Evolutionary conservation across 2,329 filamentous ascomycete species (phyloP), one percentile per base, ranked within the genome.

Genomic region (Aspergillus chevalieri): DNA sequence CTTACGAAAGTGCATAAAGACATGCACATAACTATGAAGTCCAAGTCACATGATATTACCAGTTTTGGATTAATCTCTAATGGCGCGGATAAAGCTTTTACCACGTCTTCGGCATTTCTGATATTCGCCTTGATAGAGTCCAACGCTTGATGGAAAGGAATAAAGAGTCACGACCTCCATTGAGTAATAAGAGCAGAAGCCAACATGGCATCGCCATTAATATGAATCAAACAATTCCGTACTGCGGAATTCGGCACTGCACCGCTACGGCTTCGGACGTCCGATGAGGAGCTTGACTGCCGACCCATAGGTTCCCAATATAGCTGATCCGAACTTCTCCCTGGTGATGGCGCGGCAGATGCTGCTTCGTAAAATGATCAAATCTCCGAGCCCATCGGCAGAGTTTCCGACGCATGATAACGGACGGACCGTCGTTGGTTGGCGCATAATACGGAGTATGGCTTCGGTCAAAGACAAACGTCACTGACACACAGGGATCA

Each of bases 241-340:
- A 44, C 21, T 41, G 24, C 55, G 50, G 42, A 44, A 28, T 44
- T 30, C 42, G 21, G 21, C 21, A 19, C 17, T 21, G 17, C 39
- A 42, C 22, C 42, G 22, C 24, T n/a, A 14, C 24, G 12, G 4
- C 22, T 14, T 44, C 42, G 42, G 42, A 44, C 24, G 42, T 44
- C 42, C 42, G 42, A 44, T 15, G 42, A 44, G 42, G 21, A 19
- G 38, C 38, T 21, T 19, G 15, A 41, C 10, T 21, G 17, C 38
- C 19, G 38, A 9, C 38, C 42, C 24, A 44, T 26, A 26, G 3
- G 17, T 5, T 43, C 9, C 41, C 3, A 28, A 28, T 19, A 19
- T 39, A 39, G 19, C 36, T 19, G 36, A 15, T 8, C 36, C 36
- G 10, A 15, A 30, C 26, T 30, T 30, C 26, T 10, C 4, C 26